Base-by-base conservation (phyloP, 257 asterid genomes). In the Solanum boliviense region DNA sequence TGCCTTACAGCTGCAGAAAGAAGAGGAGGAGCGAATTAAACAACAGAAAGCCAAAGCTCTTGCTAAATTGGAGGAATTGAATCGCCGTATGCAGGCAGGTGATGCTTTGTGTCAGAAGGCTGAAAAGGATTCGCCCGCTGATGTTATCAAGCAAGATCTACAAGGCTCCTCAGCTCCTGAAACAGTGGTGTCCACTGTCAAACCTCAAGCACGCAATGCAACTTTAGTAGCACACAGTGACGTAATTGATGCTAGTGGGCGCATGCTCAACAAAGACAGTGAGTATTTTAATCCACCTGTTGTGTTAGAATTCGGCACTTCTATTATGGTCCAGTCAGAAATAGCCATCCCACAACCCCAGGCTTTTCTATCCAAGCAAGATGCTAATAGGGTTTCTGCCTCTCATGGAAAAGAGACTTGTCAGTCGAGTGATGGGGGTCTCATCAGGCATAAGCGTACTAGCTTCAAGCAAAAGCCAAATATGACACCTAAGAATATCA, bases 41-140 rank as follows among this genome's bases (percentile, higher is more conserved):
- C 98, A 97, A 89, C 98, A 96, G 93, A 97, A 89, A 91, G 98
- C 98, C 85, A 97, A 96, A 91, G 99, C 98, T 89, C 91, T 91
- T 12, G 99, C 98, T 86, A 97, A 97, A 91, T 91, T 97, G 90
- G 98, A 96, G 91, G 99, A 97, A 92, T 90, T 97, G 93, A 95
- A 97, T 89, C 91, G 98, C 85, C 95, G 98, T 58, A 89, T 93
- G 84, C 93, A 88, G 78, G 89, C 92, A 65, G 94, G 93, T 86
- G 97, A 92, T 92, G 78, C 93, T 91, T 87, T 58, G 73, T 84
- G 32, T 32, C 93, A 56, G 84, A 90, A 83, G 88, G 87, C 89
- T 85, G 98, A 93, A 70, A 91, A 74, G 76, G 88, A 89, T 88
- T 86, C 25, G 68, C 70, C 87, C 41, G 68, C 65, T 46, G 88